Evolutionary conservation across 1,284 basidiomycete species (phyloP).

Genomic region (Ceratobasidium sp.): DNA sequence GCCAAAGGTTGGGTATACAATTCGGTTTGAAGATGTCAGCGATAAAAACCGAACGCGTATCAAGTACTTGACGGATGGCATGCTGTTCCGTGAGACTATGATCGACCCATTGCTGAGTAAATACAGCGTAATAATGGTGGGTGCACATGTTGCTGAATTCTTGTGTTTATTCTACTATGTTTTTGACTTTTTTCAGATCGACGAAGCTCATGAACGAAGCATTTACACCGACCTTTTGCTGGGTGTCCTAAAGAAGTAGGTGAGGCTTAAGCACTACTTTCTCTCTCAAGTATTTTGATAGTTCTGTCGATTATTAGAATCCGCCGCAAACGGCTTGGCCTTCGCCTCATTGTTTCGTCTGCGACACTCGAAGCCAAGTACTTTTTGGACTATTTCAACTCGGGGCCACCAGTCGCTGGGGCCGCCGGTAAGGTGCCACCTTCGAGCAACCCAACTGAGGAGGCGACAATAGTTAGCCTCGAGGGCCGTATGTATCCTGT

Average conservation of each 20-base stretch:
- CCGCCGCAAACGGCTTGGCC: constrained; percentile 84
- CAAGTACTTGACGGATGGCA: constrained; percentile 97
- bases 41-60: constrained; percentile 85
- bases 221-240: constrained; percentile 94
- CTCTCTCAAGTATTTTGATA: constrained; percentile 49
- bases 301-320: constrained; percentile 66
- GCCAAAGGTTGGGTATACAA: constrained; percentile 91
- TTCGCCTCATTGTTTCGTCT: constrained; percentile 92
- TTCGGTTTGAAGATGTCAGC: constrained; percentile 95
- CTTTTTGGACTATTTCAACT: constrained; percentile 89
- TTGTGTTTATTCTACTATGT: constrained; percentile 2
- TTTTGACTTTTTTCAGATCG: constrained; percentile 68
- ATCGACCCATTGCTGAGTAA: constrained; percentile 87
- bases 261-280: constrained; percentile 29
- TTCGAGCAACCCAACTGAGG: constrained; percentile 53
- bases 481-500: constrained; percentile 96
- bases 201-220: constrained; percentile 97
- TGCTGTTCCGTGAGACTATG: constrained; percentile 95
- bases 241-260: constrained; percentile 90
- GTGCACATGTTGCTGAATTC: constrained; percentile 49
- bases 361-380: constrained; percentile 93
- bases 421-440: constrained; percentile 56
- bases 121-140: constrained; percentile 95
- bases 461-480: constrained; percentile 84
- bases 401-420: constrained; percentile 48